Base-by-base conservation (phyloP, 202 grass and related monocot species). In the Setaria italica region DNA sequence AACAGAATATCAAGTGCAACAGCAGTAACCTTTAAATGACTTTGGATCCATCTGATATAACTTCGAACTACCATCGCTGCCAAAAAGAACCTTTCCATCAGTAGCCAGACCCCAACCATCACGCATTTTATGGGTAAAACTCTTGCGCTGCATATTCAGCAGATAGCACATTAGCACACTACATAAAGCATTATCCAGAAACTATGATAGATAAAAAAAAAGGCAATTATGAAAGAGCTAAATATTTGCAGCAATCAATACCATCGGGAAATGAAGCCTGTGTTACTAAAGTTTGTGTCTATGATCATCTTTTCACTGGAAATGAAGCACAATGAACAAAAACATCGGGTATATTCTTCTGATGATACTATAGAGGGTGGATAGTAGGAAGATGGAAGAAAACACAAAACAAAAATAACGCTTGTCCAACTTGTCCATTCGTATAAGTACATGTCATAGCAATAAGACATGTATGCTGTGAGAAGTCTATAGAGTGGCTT, bases 61-160 rank as follows among this genome's bases (percentile, higher is more conserved):
- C 46, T 39, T 94, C 55, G 93, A 98, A 73, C 83, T 95, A 59
- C 95, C 95, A 89, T 98, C 95, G 76, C 86, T 95, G n/a, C 91
- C 95, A 91, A 92, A 98, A 86, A 98, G 81, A 71, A 98, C 64
- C 72, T 95, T 91, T 74, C 93, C 95, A 94, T 98, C 91, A 65
- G 95, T 98, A 5, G 93, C 88, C 62, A 98, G 35, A 42, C 95
- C 95, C 95, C 95, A 98, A 47, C 95, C 95, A 79, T 98, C 91
- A 73, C n/a, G 57, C 95, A 98, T 98, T 79, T 90, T 87, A 89
- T 98, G 95, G 81, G 75, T 92, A 89, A 98, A 98, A 67, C 84
- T 87, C 41, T 89, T 17, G 45, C 29, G 57, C 95, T 98, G 89
- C 84, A 91, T 54, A 46, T 49, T 41, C 43, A 14, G 42, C 35